Evolutionary conservation across 2,329 filamentous ascomycete species (phyloP).

Genomic region (Phaeosphaeria sp.): DNA sequence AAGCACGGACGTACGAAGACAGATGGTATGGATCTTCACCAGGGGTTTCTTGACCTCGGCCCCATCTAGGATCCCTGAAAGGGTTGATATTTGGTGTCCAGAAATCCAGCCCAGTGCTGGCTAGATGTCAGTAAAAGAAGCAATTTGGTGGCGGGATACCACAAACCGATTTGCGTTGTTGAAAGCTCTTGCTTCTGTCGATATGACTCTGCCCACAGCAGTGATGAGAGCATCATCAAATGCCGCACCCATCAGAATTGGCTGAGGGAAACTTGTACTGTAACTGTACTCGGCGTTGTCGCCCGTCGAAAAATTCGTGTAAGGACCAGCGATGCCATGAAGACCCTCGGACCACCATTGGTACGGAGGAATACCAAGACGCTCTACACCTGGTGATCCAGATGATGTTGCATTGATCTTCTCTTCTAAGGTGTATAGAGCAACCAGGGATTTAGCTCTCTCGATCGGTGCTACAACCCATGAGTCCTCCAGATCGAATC

Average conservation of each 20-base stretch:
- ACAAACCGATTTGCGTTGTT: constrained; percentile 60
- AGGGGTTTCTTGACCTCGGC: constrained; percentile 59
- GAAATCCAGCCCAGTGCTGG: constrained; percentile 59
- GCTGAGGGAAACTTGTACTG: constrained; percentile 71
- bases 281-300: constrained; percentile 63
- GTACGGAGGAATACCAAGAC: constrained; percentile 66
- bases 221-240: constrained; percentile 70
- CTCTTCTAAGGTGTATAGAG: constrained; percentile 37
- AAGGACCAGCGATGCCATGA: constrained; percentile 58
- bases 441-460: constrained; percentile 31
- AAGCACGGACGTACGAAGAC: constrained; percentile 59
- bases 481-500: not conserved
- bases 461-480: constrained; percentile 27
- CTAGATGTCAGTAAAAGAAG: not conserved
- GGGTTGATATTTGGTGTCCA: constrained; percentile 74
- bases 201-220: constrained; percentile 63
- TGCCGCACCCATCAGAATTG: constrained; percentile 67
- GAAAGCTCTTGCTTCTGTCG: constrained; percentile 70
- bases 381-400: constrained; percentile 49
- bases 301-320: constrained; percentile 65
- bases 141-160: no score
- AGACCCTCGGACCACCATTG: constrained; percentile 30
- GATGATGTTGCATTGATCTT: constrained; percentile 63
- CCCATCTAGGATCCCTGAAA: constrained; percentile 69
- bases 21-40: constrained; percentile 64